Base-by-base conservation (phyloP, 1,139 yeast genomes). In the Kodamaea fungicola region DNA sequence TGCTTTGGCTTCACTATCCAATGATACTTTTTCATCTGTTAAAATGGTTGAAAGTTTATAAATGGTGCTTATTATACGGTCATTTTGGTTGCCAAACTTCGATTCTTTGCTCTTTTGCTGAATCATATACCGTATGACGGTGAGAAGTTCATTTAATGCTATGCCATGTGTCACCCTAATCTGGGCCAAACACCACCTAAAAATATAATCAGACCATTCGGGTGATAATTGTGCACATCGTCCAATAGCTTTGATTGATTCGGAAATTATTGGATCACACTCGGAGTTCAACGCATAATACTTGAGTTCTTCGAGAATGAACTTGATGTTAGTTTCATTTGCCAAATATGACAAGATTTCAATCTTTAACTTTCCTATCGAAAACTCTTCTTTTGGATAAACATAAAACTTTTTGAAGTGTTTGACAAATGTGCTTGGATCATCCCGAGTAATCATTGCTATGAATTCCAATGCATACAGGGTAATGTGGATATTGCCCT, bases 121-220 rank as follows among this genome's bases (percentile, higher is more conserved):
- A 28, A 90, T 76, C 42, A 90, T 62, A 44, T 74, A 78, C 28
- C 97, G 70, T 12, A 90, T 71, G 2, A 83, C 84, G 10, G 83
- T 75, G 5, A 87, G 68, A 30, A 84, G 64, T 44, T 84, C 88
- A 35, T 78, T 73, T 30, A 78, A 65, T 7, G 76, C 64, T 2
- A 53, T 47, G 0, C 66, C 64, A 10, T 51, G 48, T 9, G 62
- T 51, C 31, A 44, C 44, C 30, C 47, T 54, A 10, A 69, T 52
- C 36, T 65, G 67, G 12, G 50, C 47, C 31, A 70, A 55, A 44
- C 73, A 64, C 78, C 78, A 73, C 25, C 57, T 59, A 33, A 73
- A 59, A 7, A 71, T 59, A 32, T 48, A 56, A 22, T 55, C 51
- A 32, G 57, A 57, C 67, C 75, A 72, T 12, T 55, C 61, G 1